Evolutionary conservation across 371 early-diverging fungal genomes (phyloP).

Genomic region (Amoeboradix gromovi): DNA sequence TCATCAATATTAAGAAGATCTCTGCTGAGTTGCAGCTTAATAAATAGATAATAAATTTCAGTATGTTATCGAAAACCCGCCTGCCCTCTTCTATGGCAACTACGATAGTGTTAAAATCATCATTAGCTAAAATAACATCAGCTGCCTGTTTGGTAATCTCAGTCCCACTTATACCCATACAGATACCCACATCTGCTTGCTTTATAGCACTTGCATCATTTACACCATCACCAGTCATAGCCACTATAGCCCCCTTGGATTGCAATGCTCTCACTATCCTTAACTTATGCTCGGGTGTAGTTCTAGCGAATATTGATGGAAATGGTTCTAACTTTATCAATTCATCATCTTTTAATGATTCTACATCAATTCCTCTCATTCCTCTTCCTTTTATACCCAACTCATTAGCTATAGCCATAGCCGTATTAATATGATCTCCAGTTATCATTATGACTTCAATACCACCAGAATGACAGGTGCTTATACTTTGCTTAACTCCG

Average conservation of each 20-base stretch:
- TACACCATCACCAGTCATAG: conserved; percentile 71
- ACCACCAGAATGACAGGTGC: conserved; percentile 28
- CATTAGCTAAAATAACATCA: conserved; percentile 58
- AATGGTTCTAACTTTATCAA: conserved; percentile 27
- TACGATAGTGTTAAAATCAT: conserved; percentile 59
- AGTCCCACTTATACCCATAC: conserved; percentile 65
- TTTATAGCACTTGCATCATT: conserved; percentile 78
- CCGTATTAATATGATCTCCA: conserved; percentile 55
- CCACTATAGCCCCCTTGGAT: conserved; percentile 40
- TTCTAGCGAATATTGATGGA: conserved; percentile 68
- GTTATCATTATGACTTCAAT: conserved; percentile 65
- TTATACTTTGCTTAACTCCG: conserved; percentile 35
- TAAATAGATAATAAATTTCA: conserved; percentile 62
- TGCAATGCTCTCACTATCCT: conserved; percentile 70
- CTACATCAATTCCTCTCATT: conserved; percentile 2
- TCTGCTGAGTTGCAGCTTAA: conserved; percentile 48
- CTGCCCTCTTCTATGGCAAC: conserved; percentile 50
- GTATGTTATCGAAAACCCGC: conserved; percentile 60
- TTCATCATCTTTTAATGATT: conserved; percentile 11
- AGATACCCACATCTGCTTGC: conserved; percentile 63
- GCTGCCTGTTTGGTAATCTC: conserved; percentile 73
- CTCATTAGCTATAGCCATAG: conserved; percentile 66
- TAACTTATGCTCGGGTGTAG: conserved; percentile 74
- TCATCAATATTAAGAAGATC: conserved; percentile 10
- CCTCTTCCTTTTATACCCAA: conserved; percentile 29